phyloP scores from a whole-genome alignment of 2,329 filamentous ascomycete species.

The Coniella vitis region DNA sequence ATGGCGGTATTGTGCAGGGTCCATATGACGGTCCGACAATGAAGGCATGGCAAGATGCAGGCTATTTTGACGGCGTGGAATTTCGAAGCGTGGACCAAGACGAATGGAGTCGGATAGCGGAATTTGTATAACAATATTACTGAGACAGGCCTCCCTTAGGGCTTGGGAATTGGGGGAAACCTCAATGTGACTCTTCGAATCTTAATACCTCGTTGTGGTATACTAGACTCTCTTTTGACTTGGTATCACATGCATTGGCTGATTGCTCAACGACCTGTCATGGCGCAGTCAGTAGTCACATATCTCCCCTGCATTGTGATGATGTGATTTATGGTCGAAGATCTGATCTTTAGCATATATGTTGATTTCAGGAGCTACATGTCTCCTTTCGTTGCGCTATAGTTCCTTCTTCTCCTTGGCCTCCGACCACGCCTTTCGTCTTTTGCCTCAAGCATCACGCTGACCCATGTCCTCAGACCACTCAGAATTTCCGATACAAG shows the following conservation, averaged over 20 bases:
- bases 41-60: slow-evolving; percentile 84
- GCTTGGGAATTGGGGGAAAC: no score
- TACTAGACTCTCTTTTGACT: no score
- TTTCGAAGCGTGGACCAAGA: slow-evolving; percentile 55
- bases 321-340: no score
- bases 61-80: slow-evolving; percentile 90
- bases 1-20: slow-evolving; percentile 71
- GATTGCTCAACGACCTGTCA: no score
- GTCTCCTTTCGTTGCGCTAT: neutral
- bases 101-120: slow-evolving; percentile 44
- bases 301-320: no score
- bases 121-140: slow-evolving; percentile 5
- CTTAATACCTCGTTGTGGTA: no score
- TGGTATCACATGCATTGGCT: no score
- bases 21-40: slow-evolving; percentile 82
- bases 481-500: neutral
- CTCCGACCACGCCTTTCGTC: neutral
- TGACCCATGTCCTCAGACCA: slow-evolving; percentile 4
- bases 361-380: no score
- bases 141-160: no score
- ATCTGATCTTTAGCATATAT: neutral
- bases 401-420: neutral
- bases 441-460: neutral
- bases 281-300: no score
- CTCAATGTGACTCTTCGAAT: no score